Evolutionary conservation across 1,284 basidiomycete species (phyloP).

Genomic region (Naganishia sp.): DNA sequence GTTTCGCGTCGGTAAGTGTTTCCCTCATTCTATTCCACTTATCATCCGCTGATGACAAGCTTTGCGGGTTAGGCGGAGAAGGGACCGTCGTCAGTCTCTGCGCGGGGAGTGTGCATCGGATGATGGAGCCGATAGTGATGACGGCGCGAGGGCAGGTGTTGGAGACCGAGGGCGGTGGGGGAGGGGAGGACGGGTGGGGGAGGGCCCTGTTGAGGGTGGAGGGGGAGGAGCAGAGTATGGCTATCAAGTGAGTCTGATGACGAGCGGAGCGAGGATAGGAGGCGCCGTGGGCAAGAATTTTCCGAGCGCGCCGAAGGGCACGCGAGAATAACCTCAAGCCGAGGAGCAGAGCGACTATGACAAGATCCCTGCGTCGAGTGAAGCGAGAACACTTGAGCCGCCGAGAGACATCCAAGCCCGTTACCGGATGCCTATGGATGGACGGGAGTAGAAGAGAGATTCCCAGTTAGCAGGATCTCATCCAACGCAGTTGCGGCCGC

Average conservation of each 20-base stretch:
- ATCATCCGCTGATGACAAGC: not conserved
- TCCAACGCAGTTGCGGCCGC: too few relatives aligned
- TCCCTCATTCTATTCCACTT: conserved; percentile 3
- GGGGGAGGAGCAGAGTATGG: conserved; percentile 45
- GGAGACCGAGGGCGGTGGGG: conserved; percentile 47
- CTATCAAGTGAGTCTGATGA: conserved; percentile 42
- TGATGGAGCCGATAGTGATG: conserved; percentile 47
- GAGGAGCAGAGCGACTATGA: not conserved
- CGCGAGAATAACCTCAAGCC: not conserved
- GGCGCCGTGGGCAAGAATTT: too few relatives aligned
- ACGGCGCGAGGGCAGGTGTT: conserved; percentile 48
- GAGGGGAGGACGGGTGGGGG: conserved; percentile 41
- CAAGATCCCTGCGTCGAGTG: not conserved
- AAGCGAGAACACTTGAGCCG: not conserved
- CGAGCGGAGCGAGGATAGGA: not conserved
- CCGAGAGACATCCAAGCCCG: too few relatives aligned
- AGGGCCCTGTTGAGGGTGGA: conserved; percentile 49
- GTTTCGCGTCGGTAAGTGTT: conserved; percentile 42
- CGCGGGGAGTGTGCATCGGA: conserved; percentile 47
- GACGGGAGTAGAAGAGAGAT: too few relatives aligned
- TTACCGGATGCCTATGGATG: too few relatives aligned
- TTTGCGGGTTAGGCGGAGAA: conserved; percentile 40
- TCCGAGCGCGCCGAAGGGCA: not conserved
- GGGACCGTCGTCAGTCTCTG: conserved; percentile 47
- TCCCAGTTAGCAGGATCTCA: too few relatives aligned